Conservation (phyloP, 2,329 filamentous ascomycete species). For the Penicillium carneum region DNA sequence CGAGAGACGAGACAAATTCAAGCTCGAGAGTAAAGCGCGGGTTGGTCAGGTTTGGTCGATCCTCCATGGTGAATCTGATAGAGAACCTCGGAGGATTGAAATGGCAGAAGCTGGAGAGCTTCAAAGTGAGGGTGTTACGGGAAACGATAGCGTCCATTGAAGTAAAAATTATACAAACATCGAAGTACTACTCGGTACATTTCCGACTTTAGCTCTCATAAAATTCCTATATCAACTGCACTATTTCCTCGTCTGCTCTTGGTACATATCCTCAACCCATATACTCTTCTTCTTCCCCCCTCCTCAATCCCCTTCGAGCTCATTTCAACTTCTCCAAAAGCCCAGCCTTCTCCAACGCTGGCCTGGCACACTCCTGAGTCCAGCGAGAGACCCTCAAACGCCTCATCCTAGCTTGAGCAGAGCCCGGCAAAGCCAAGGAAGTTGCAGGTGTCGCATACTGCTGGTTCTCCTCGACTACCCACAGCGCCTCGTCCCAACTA, state of each 20-base stretch:
- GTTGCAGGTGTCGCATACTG: too few species aligned
- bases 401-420: not conserved
- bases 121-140: constrained; percentile 3
- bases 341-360: not conserved
- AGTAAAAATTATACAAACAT: not conserved
- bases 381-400: not conserved
- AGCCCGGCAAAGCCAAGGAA: not conserved
- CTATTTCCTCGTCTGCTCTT: not conserved
- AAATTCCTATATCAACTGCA: not conserved
- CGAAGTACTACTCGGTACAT: not conserved
- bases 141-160: not conserved
- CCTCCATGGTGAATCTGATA: constrained; percentile 30
- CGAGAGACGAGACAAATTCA: constrained; percentile 59
- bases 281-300: not conserved
- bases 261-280: not conserved
- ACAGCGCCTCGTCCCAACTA: not conserved
- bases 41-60: constrained; percentile 48
- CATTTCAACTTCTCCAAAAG: not conserved
- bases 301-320: not conserved
- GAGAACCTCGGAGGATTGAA: not conserved
- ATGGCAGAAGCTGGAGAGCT: constrained; percentile 10
- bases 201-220: not conserved
- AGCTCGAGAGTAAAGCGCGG: constrained; percentile 59
- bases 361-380: not conserved
- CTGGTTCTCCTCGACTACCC: not conserved